Percentiles rank a stretch among this genome's conserved stretches.
Conservation (phyloP, 257 asterid species). For the Nicotiana sylvestris region DNA sequence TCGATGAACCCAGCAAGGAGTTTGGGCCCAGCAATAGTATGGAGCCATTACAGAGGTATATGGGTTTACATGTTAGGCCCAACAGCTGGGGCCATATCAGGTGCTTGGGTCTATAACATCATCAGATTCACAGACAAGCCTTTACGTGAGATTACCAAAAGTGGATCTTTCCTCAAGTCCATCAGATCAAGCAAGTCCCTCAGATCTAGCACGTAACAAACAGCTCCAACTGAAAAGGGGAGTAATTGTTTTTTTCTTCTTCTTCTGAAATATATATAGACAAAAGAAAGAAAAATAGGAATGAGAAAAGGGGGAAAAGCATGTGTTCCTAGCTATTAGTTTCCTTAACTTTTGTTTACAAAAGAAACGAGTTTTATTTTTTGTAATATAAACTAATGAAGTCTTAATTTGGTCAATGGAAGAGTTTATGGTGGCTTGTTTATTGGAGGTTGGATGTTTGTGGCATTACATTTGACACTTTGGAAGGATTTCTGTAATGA, state of each 20-base stretch:
- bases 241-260: neutral
- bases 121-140: constrained; percentile 22
- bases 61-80: constrained; percentile 43
- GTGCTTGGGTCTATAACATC: constrained; percentile 33
- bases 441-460: no score
- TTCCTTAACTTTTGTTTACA: neutral
- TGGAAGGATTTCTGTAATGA: no score
- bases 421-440: neutral
- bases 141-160: constrained; percentile 13
- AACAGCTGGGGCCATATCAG: constrained; percentile 30
- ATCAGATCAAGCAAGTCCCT: neutral
- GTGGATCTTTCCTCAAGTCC: constrained; percentile 14
- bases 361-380: neutral
- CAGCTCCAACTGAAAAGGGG: neutral
- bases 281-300: neutral
- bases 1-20: constrained; percentile 52
- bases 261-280: neutral
- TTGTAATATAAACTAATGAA: neutral
- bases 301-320: neutral
- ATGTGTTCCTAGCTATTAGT: neutral
- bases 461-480: no score
- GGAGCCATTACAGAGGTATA: constrained; percentile 21
- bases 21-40: constrained; percentile 44
- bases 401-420: neutral
- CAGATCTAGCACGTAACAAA: constrained; percentile 8